Evolutionary conservation across 257 asterid species (phyloP), one percentile per base, ranked within the genome.

Genomic region (Capsicum rhomboideum): DNA sequence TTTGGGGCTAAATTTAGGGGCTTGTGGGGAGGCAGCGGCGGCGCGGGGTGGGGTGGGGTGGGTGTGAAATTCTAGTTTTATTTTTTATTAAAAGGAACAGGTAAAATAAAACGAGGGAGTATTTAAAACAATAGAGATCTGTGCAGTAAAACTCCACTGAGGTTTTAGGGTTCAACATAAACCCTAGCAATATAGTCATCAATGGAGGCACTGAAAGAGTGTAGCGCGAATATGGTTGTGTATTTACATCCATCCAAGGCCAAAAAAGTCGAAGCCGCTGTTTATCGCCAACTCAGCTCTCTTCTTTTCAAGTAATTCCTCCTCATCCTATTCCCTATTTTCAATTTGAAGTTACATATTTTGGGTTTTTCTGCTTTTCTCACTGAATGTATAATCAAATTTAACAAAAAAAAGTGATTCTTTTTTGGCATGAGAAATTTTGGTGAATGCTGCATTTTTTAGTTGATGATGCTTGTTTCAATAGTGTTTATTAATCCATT

Each of bases 161-260:
- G 40, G 4, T 34, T 34, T 34, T 16, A 55, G 56, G 56, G 56
- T 16, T 52, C 14, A 52, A 53, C 75, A 31, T 31, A 66, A 66
- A 66, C 75, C 26, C 78, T 68, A 68, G 34, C 28, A 68, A 68
- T 34, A 68, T 68, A 17, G 28, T 17, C 71, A 26, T 63, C 78
- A 67, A 93, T 97, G 98, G 98, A 92, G 69, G 97, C 89, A 20
- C 66, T 95, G 90, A 92, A 85, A 83, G 90, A 88, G 79, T 86
- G 91, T 77, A 86, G 80, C 26, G 97, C 94, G 29, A 86, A 88
- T 78, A 42, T 97, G 79, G 88, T 87, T 61, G 94, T 91, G 18
- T 79, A 87, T 84, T 23, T 93, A 18, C 97, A 92, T 85, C 98
- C 99, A 0, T 93, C 95, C 8, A 92, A 90, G 88, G 89, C 93